These are phyloP conservation scores for Dothideomycetes sp. DNA, from an alignment of 2,329 filamentous ascomycete species.

Conservation along the genomic window DNA sequence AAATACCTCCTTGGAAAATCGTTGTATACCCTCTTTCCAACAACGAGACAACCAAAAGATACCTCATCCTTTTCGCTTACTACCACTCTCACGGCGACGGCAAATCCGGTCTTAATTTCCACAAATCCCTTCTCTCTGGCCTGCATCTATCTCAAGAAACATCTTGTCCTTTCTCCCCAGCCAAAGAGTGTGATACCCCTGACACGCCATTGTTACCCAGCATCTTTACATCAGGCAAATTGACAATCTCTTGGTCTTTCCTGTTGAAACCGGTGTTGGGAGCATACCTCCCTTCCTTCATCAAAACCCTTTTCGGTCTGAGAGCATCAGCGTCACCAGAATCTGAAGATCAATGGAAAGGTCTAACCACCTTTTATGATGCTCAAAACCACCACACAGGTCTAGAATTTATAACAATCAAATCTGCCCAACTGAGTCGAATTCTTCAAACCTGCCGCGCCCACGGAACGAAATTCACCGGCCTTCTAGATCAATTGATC, in stretches of 20 bases:
- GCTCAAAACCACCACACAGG: constrained; percentile 22
- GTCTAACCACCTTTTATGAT: constrained; percentile 23
- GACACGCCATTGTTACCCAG: constrained; percentile 24
- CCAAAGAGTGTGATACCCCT: constrained; percentile 15
- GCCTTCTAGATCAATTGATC: constrained; percentile 32
- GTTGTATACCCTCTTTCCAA: constrained; percentile 26
- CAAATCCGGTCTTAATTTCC: constrained; percentile 34
- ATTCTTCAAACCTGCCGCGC: constrained; percentile 25
- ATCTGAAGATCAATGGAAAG: constrained; percentile 28
- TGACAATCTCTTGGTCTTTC: constrained; percentile 38
- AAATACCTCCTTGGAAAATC: constrained; percentile 37
- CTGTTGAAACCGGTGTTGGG: constrained; percentile 34
- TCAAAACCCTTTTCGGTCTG: constrained; percentile 28
- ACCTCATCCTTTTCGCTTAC: constrained; percentile 33
- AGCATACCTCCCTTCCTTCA: constrained; percentile 29
- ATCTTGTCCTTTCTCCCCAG: not conserved
- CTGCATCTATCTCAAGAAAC: constrained; percentile 11
- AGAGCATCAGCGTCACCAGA: constrained; percentile 21
- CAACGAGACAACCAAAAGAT: constrained; percentile 14
- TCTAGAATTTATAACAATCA: constrained; percentile 27
- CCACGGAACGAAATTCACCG: constrained; percentile 34
- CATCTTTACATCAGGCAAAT: constrained; percentile 30
- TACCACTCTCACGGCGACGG: constrained; percentile 40
- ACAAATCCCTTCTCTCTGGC: constrained; percentile 31
- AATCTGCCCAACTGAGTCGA: constrained; percentile 20